Conservation (phyloP, 129 eudicot genomes). For the Silybum marianum region DNA sequence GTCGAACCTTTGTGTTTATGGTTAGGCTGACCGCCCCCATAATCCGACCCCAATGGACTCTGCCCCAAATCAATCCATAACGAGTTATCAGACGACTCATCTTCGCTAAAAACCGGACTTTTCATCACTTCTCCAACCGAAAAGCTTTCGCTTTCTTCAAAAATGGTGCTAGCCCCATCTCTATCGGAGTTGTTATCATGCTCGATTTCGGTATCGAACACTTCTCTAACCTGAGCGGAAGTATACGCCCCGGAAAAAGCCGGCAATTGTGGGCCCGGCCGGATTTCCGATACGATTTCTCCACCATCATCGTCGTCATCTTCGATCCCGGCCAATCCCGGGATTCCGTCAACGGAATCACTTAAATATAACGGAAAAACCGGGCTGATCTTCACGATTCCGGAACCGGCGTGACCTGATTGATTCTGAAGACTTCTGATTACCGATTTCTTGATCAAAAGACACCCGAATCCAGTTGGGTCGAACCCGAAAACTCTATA, state of each 20-base stretch:
- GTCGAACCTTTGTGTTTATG: conserved; percentile 43
- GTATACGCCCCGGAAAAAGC: conserved; percentile 98
- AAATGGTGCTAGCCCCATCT: conserved; percentile 89
- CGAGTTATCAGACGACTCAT: conserved; percentile 93
- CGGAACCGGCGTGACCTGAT: conserved; percentile 91
- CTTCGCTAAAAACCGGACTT: conserved; percentile 98
- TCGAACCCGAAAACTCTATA: conserved; percentile 94
- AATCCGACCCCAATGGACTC: conserved; percentile 80
- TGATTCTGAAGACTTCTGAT: conserved; percentile 88
- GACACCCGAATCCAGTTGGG: conserved; percentile 99
- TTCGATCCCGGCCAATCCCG: conserved; percentile 65
- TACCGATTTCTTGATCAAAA: conserved; percentile 88
- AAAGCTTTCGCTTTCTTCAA: conserved; percentile 87
- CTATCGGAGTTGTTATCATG: conserved; percentile 80
- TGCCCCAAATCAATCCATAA: conserved; percentile 98
- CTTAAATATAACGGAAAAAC: conserved; percentile 87
- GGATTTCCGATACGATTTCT: conserved; percentile 54
- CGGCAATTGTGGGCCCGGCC: conserved; percentile 76
- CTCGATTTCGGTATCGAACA: conserved; percentile 90
- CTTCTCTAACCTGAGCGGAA: conserved; percentile 94
- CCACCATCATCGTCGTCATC: conserved; percentile 51
- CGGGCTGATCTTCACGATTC: conserved; percentile 91
- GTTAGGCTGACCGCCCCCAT: conserved; percentile 40
- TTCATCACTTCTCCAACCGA: conserved; percentile 98
- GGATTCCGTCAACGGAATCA: conserved; percentile 87